These are phyloP conservation scores for Penicillium concentricum DNA, from an alignment of 2,329 filamentous ascomycete species.

Conservation along the genomic window DNA sequence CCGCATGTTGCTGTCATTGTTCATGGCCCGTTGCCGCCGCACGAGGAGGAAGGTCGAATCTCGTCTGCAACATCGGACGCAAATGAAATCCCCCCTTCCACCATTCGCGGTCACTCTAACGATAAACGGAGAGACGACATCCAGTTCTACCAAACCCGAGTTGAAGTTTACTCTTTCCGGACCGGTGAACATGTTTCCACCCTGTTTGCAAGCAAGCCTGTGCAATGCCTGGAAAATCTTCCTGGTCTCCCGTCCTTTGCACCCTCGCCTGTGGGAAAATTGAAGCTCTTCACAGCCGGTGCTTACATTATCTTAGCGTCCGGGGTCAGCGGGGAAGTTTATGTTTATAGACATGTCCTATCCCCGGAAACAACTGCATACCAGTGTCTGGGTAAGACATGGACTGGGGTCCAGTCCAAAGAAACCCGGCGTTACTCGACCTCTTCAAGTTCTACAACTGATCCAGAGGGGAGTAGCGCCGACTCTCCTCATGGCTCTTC, in stretches of 20 bases:
- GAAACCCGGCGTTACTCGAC: constrained; percentile 46
- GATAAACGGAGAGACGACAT: constrained; percentile 32
- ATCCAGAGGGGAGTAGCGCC: constrained; percentile 43
- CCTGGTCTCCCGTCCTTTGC: constrained; percentile 64
- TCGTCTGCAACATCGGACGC: constrained; percentile 38
- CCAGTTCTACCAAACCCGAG: constrained; percentile 71
- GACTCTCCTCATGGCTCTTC: constrained; percentile 35
- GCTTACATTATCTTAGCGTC: constrained; percentile 74
- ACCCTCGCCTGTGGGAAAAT: constrained; percentile 68
- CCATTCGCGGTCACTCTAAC: constrained; percentile 18
- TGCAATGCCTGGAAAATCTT: constrained; percentile 55
- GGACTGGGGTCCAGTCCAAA: constrained; percentile 74
- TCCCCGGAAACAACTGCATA: constrained; percentile 39
- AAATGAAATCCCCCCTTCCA: constrained; percentile 34
- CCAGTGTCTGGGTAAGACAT: constrained; percentile 80
- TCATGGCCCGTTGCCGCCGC: constrained; percentile 69
- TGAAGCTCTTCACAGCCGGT: constrained; percentile 71
- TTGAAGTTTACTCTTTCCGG: constrained; percentile 82
- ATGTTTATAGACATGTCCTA: constrained; percentile 60
- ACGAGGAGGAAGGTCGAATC: constrained; percentile 35
- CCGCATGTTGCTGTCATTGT: constrained; percentile 78
- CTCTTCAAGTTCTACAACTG: constrained; percentile 48
- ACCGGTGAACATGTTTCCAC: constrained; percentile 71
- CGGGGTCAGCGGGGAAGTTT: constrained; percentile 81
- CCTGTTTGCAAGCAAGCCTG: constrained; percentile 69